Evolutionary conservation across 2,329 filamentous ascomycete genomes (phyloP), one percentile per base, ranked within the genome.

Genomic region (Ceratocystiopsis brevicomis): DNA sequence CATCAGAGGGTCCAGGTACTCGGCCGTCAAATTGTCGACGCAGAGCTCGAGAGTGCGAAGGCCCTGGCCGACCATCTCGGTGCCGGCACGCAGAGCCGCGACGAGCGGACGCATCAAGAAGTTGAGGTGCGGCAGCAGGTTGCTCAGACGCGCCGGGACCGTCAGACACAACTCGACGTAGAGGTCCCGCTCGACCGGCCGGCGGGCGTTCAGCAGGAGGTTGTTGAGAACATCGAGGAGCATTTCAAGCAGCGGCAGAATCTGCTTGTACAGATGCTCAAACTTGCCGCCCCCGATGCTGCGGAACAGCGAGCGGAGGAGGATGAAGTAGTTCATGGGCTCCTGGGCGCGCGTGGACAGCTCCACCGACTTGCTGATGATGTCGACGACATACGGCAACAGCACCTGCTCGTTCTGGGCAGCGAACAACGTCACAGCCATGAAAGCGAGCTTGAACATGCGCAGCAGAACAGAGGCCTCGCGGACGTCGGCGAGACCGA

Each of bases 1-100:
- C 88, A 98, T 98, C 53, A 99, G 96, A 0, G 90, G 92, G 53
- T 99, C 90, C 14, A 99, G 66, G 55, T 98, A 99, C 54, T 98
- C 90, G 0, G 90, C 88, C 0, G 92, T 98, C 0, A 99, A 70
- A 53, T 99, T 99, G 50, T 99, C 90, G 16, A 99, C 90, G 54
- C 90, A 99, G 2, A 99, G 72, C 55, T 99, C 90, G 6, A 99
- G 65, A 0, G 90, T 99, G 25, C 92, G 71, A 8, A 99, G 67
- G 0, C 90, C 90, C 59, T 98, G 92, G 0, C 87, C 87, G 16
- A 98, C 88, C 36, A 99, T 71, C 50, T 99, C 90, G 1, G 83
- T 87, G 14, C 88, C 87, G 16, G 87, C 86, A 45, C 87, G 76
- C 42, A 99, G 64, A 10, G 90, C 90, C 46, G 98, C 87, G n/a